A percentile compares a stretch with the other conserved stretches of the same genome.
phyloP scores from a whole-genome alignment of 139 green algal genomes.

The Tetradesmus lagerheimii region DNA sequence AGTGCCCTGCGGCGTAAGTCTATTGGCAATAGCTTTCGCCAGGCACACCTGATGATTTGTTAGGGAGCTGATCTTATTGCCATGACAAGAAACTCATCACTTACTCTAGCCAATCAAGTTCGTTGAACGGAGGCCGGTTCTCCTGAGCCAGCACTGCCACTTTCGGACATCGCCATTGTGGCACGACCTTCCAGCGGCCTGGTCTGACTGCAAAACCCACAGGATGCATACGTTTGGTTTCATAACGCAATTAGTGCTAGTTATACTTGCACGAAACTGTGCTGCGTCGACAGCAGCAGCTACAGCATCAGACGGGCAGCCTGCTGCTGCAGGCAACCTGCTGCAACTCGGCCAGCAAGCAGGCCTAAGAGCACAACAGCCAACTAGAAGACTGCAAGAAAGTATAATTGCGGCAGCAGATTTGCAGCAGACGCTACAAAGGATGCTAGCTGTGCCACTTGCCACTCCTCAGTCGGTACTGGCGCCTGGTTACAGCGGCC shows the following conservation, averaged over 20 bases:
- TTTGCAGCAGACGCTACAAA: not conserved
- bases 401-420: not conserved
- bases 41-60: too few species aligned
- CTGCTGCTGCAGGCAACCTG: not conserved
- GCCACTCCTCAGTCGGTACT: not conserved
- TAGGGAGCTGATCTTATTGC: too few species aligned
- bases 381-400: not conserved
- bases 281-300: not conserved
- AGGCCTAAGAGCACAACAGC: not conserved
- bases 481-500: not conserved
- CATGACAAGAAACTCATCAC: too few species aligned
- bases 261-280: not conserved
- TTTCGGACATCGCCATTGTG: not conserved
- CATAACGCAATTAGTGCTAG: not conserved
- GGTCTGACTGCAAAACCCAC: not conserved
- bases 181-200: not conserved
- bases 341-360: not conserved
- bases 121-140: too few species aligned
- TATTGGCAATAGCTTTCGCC: too few species aligned
- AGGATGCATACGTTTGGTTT: not conserved
- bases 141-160: too few species aligned
- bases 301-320: not conserved
- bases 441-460: not conserved
- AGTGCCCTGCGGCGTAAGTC: too few species aligned
- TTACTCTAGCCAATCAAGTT: too few species aligned